Evolutionary conservation across 345 rosid genomes (phyloP).

Genomic region (Noccaea caerulescens): DNA sequence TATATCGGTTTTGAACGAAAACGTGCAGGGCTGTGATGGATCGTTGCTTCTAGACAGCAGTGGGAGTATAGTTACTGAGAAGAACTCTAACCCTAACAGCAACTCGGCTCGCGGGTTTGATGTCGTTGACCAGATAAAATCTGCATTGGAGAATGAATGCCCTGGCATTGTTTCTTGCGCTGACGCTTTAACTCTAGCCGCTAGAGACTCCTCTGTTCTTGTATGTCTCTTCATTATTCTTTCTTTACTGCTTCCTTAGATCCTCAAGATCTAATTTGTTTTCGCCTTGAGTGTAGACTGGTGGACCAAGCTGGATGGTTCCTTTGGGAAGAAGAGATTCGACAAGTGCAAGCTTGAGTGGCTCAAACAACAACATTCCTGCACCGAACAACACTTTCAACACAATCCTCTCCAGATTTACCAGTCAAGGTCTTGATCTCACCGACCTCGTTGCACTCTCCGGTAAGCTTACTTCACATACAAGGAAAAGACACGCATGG

Average conservation of each 20-base stretch:
- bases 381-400: conserved; percentile 66
- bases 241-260: background rate
- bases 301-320: conserved; percentile 89
- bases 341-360: conserved; percentile 68
- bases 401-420: conserved; percentile 66
- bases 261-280: conserved; percentile 10
- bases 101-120: conserved; percentile 82
- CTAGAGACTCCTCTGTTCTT: conserved; percentile 90
- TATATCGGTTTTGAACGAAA: background rate
- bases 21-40: conserved; percentile 84
- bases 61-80: conserved; percentile 66
- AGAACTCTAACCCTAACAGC: conserved; percentile 72
- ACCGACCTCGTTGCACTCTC: conserved; percentile 82
- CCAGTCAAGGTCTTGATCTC: conserved; percentile 61
- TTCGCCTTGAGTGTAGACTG: conserved; percentile 51
- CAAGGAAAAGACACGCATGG: background rate
- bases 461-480: conserved; percentile 51
- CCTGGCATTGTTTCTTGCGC: conserved; percentile 88
- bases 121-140: conserved; percentile 78
- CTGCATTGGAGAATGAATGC: conserved; percentile 76
- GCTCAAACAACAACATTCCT: conserved; percentile 78
- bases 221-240: conserved; percentile 47
- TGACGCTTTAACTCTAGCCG: conserved; percentile 72
- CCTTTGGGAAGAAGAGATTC: conserved; percentile 91
- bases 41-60: conserved; percentile 75